Conservation (phyloP, 148 eudicot species). For the Amaranthus cruentus region DNA sequence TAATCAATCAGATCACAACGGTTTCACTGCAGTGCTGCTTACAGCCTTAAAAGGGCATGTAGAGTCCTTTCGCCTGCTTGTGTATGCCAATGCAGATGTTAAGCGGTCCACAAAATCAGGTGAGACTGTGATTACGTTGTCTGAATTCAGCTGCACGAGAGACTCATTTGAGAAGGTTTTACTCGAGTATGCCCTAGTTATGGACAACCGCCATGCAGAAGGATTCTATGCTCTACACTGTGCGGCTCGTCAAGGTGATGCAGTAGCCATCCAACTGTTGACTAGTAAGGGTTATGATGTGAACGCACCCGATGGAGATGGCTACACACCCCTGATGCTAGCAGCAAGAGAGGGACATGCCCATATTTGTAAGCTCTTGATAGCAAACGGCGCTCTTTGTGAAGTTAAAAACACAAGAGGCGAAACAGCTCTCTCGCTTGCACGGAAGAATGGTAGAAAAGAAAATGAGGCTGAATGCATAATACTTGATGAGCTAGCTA, state of each 20-base stretch:
- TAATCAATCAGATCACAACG: conserved; percentile 54
- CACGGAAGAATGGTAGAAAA: conserved; percentile 29
- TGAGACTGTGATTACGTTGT: conserved; percentile 57
- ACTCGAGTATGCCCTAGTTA: conserved; percentile 77
- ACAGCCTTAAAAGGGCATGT: conserved; percentile 75
- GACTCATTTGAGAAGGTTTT: conserved; percentile 74
- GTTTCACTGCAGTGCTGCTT: conserved; percentile 70
- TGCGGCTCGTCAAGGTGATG: conserved; percentile 75
- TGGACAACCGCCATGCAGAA: conserved; percentile 51
- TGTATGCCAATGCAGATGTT: conserved; percentile 78
- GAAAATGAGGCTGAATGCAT: conserved; percentile 43
- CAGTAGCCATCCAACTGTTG: conserved; percentile 53
- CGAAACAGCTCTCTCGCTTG: conserved; percentile 66
- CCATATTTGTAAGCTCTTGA: conserved; percentile 46
- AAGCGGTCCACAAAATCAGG: conserved; percentile 57
- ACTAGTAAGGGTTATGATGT: conserved; percentile 65
- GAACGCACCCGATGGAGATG: conserved; percentile 52
- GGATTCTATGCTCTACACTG: conserved; percentile 73
- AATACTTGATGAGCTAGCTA: conserved; percentile 63
- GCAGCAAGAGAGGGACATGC: conserved; percentile 80
- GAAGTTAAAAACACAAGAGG: conserved; percentile 46
- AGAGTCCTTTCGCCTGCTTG: conserved; percentile 67
- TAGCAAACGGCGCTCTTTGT: conserved; percentile 50
- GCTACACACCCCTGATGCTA: conserved; percentile 81
- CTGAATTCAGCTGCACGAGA: conserved; percentile 34